Base-by-base conservation (phyloP, 2,329 filamentous ascomycete genomes). In the Epichloe amarillans region DNA sequence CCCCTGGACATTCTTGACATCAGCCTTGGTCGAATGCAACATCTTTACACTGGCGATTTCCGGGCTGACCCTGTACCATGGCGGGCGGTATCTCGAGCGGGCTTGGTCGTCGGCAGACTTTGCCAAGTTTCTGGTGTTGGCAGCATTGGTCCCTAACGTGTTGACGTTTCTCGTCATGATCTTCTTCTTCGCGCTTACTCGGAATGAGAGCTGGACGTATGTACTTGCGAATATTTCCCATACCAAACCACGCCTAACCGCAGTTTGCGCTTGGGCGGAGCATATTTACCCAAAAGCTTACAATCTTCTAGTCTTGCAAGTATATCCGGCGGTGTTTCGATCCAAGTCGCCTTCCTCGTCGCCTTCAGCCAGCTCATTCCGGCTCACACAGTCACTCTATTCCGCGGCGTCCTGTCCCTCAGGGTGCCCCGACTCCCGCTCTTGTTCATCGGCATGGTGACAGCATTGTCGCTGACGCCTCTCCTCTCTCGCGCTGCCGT, bases 331-430 rank as follows among this genome's bases (percentile, higher is more conserved):
- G 90, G 89, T 50, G 84, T 95, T 56, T 83, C 90, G 15, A 75
- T 96, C 52, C 91, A 96, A 67, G 89, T 93, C 45, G 84, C 86
- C 54, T 97, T 97, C 72, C 85, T 98, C 54, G 88, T 97, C 60
- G 88, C 91, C 50, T 95, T 97, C 70, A 97, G 95, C 70, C 93
- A 98, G 69, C 86, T 98, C 47, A 86, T 97, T 37, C 93, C 93
- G 21, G 90, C 95, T 55, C 93, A 98, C 68, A 98, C 93, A 11
- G 91, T 97, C 49, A 93, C 91, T 4, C 80, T 98, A 52, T 91
- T 95, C 72, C 85, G 86, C 56, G 89, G 89, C 56, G 72, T 95
- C 54, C 66, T 97, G 53, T 95, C 93, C 53, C 82, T 97, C 66
- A 86, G 91, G 58, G 89, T 98, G 50, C 81, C 81, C 17, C 72